Conservation (phyloP, 306 rosid species). For the barrel medic (Medicago truncatula) region DNA sequence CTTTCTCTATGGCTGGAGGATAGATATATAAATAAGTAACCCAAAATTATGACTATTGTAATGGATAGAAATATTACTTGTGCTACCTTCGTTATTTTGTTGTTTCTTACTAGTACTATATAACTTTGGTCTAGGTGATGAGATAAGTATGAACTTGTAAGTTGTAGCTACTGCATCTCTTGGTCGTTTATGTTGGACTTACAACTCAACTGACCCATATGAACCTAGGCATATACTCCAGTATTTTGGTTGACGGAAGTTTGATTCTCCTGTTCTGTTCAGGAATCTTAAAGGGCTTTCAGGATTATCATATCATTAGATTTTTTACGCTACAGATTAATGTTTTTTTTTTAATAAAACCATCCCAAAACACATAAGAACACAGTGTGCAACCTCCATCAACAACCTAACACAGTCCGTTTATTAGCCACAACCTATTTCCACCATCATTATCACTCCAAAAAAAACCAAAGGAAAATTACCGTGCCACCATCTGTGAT, state of each 20-base stretch:
- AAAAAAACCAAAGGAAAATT: no score
- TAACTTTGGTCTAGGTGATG: conserved; percentile 8
- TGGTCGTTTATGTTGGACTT: conserved; percentile 5
- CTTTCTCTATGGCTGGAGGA: background rate
- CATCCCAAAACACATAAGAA: no score
- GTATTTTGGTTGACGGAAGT: background rate
- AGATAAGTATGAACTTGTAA: background rate
- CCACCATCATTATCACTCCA: no score
- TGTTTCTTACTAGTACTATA: background rate
- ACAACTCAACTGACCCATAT: background rate
- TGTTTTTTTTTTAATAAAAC: no score
- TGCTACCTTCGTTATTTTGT: background rate
- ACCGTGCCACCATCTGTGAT: no score
- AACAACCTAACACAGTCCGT: no score
- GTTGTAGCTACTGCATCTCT: background rate
- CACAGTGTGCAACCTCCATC: no score
- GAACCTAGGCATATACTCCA: background rate
- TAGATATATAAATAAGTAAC: background rate
- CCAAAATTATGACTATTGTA: background rate
- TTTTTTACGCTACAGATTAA: background rate
- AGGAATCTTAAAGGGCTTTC: background rate
- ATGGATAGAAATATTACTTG: background rate
- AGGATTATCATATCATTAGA: conserved; percentile 4
- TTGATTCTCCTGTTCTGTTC: background rate
- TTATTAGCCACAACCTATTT: no score